phyloP scores from a whole-genome alignment of 805 yeast genomes.

The Candida ortonii region DNA sequence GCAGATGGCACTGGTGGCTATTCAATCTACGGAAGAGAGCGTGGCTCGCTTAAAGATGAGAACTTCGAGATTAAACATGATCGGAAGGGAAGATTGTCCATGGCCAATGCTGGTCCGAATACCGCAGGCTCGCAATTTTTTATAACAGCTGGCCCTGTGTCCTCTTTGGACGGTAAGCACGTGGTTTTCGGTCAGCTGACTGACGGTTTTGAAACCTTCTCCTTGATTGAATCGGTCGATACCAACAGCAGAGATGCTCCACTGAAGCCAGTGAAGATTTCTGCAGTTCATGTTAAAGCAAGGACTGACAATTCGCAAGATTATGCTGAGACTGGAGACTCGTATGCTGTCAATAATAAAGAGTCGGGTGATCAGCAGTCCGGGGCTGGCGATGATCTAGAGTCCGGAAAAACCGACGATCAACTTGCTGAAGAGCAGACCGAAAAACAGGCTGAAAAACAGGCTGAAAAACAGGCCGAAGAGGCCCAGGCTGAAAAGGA shows the following conservation, averaged over 20 bases:
- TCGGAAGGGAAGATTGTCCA: conserved; percentile 44
- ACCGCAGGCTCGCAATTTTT: conserved; percentile 71
- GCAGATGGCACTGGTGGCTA: conserved; percentile 71
- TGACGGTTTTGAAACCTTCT: conserved; percentile 63
- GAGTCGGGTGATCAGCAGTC: not conserved
- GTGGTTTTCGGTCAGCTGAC: conserved; percentile 79
- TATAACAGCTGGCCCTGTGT: conserved; percentile 52
- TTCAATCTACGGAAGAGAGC: conserved; percentile 68
- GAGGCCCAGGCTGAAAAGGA: conserved; percentile 1
- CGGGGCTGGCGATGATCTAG: not conserved
- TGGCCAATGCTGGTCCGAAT: conserved; percentile 51
- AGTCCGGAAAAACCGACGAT: not conserved
- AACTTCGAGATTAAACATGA: conserved; percentile 50
- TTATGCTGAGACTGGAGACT: conserved; percentile 1
- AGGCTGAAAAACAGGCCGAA: not conserved
- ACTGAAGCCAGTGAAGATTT: conserved; percentile 40
- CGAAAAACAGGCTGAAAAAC: conserved; percentile 2
- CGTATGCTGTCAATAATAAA: not conserved
- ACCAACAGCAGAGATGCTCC: conserved; percentile 45
- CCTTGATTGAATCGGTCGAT: conserved; percentile 55
- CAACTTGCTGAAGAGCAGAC: conserved; percentile 2
- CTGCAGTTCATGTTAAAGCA: conserved; percentile 11
- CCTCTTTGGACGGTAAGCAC: conserved; percentile 58
- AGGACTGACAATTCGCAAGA: not conserved
- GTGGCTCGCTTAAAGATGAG: conserved; percentile 64